These are phyloP conservation scores for Anthracocystis panici-leucophaei DNA, from an alignment of 1,284 basidiomycete genomes.

Conservation along the genomic window DNA sequence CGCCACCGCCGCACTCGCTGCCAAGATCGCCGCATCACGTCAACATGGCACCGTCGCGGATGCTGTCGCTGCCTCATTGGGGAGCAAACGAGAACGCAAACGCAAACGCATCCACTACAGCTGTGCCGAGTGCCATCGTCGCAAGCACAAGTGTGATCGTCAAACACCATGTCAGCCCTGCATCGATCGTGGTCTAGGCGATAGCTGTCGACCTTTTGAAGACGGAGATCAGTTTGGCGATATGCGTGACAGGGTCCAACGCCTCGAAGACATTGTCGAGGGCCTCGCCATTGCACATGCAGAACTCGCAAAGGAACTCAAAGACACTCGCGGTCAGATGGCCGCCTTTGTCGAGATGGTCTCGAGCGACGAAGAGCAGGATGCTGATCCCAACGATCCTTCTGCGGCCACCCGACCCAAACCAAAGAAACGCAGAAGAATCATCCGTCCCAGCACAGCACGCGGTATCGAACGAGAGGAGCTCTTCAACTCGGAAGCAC, in stretches of 20 bases:
- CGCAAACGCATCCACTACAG: constrained; percentile 66
- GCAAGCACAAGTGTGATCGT: constrained; percentile 67
- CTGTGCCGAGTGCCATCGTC: constrained; percentile 65
- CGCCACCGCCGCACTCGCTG: constrained; percentile 34
- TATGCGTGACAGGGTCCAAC: constrained; percentile 59
- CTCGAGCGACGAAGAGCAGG: constrained; percentile 48
- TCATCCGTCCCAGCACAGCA: constrained; percentile 48
- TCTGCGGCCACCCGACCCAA: constrained; percentile 25
- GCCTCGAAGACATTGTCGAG: constrained; percentile 66
- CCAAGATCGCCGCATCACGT: constrained; percentile 34
- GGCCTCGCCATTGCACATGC: constrained; percentile 63
- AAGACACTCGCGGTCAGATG: constrained; percentile 40
- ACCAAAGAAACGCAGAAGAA: constrained; percentile 45
- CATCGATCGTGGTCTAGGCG: constrained; percentile 63
- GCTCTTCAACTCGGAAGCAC: constrained; percentile 56
- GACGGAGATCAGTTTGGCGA: constrained; percentile 66
- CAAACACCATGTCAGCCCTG: constrained; percentile 65
- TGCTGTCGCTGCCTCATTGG: constrained; percentile 59
- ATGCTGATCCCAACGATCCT: constrained; percentile 26
- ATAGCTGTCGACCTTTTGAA: constrained; percentile 62
- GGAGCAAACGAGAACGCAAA: constrained; percentile 58
- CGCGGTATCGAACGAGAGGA: constrained; percentile 63
- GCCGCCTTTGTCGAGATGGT: constrained; percentile 47
- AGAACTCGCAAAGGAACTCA: constrained; percentile 58
- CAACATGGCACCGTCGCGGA: constrained; percentile 56